phyloP scores from a whole-genome alignment of 78 protist genomes.

The Planoprotostelium fungivorum region DNA sequence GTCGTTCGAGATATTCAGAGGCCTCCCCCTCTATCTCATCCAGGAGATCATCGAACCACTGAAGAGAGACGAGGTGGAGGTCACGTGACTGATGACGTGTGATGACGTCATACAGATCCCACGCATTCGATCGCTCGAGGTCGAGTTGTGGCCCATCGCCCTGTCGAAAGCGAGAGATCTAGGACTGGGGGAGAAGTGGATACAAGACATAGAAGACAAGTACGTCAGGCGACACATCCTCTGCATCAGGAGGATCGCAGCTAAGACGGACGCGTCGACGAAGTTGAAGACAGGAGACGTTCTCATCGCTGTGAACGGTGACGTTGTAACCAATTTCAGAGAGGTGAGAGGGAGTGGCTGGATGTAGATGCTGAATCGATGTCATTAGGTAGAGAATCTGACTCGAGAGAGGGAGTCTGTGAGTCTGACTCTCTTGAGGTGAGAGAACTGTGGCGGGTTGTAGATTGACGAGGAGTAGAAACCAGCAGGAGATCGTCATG shows the following conservation, averaged over 20 bases:
- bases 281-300: constrained; percentile 15
- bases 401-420: neutral
- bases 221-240: neutral
- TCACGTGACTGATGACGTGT: neutral
- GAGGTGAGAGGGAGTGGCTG: neutral
- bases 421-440: neutral
- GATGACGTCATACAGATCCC: neutral
- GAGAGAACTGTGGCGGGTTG: too few relatives aligned
- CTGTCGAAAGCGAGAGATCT: neutral
- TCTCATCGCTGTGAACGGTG: constrained; percentile 1
- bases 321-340: neutral
- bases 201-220: neutral
- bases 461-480: neutral
- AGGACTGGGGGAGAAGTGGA: neutral
- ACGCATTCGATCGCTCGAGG: constrained; percentile 1
- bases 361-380: neutral
- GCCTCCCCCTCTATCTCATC: neutral
- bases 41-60: neutral
- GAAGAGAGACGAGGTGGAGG: neutral
- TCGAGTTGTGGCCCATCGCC: constrained; percentile 15
- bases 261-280: neutral
- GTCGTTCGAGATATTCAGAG: neutral
- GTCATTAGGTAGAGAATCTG: neutral
- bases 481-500: neutral
- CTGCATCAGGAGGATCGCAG: constrained; percentile 5